Conservation (phyloP, 2,329 filamentous ascomycete species). For the Esteya vermicola region DNA sequence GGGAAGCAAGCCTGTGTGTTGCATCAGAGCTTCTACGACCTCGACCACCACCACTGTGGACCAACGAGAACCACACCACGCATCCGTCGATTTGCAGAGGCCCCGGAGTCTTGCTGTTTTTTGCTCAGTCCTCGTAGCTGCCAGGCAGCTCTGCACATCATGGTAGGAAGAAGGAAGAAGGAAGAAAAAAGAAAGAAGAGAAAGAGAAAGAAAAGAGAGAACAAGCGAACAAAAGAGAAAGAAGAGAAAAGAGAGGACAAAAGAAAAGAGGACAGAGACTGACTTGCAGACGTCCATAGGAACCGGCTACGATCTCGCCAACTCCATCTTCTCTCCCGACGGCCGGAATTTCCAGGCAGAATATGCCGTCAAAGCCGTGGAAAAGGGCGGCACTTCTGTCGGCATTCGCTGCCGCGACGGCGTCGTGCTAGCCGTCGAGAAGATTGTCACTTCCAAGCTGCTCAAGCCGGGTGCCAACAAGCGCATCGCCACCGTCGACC, state of each 20-base stretch:
- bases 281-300: constrained; percentile 86
- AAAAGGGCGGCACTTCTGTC: constrained; percentile 92
- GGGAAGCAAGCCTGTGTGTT: background rate
- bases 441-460: constrained; percentile 89
- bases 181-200: background rate
- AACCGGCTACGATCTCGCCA: constrained; percentile 97
- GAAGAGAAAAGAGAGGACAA: background rate
- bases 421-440: constrained; percentile 90
- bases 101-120: too few species aligned
- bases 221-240: background rate
- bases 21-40: background rate
- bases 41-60: background rate
- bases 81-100: too few species aligned
- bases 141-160: too few species aligned
- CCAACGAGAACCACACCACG: background rate
- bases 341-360: constrained; percentile 98
- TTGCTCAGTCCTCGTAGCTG: too few species aligned
- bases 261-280: background rate
- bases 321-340: constrained; percentile 98
- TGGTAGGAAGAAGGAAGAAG: background rate
- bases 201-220: background rate
- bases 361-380: constrained; percentile 96
- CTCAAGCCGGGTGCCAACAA: constrained; percentile 93
- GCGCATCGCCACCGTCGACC: constrained; percentile 87
- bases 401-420: constrained; percentile 96